Evolutionary conservation across 352 stramenopile genomes (phyloP).

Genomic region (Globisporangium echinulatum): DNA sequence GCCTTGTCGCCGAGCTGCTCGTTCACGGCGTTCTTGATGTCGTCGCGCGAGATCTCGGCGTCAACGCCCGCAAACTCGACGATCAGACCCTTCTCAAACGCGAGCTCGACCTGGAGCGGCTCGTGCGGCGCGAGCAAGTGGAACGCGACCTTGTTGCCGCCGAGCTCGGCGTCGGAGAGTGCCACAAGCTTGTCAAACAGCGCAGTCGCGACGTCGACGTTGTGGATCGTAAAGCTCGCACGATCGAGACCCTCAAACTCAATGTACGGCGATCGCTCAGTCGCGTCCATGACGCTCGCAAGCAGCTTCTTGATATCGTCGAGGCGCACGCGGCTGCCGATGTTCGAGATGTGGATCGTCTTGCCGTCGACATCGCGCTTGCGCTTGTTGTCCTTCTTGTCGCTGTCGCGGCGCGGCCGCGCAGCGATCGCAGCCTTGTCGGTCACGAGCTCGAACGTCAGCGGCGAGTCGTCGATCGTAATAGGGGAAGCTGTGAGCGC

Average conservation of each 20-base stretch:
- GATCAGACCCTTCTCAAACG: constrained; percentile 84
- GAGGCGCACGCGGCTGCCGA: constrained; percentile 58
- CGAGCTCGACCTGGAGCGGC: constrained; percentile 67
- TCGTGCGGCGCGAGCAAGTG: constrained; percentile 65
- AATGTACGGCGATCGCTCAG: constrained; percentile 58
- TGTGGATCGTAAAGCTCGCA: constrained; percentile 63
- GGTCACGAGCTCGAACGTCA: constrained; percentile 73
- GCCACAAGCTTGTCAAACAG: constrained; percentile 74
- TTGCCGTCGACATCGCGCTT: constrained; percentile 68
- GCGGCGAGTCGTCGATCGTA: constrained; percentile 51
- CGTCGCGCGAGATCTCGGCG: constrained; percentile 71
- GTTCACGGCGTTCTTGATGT: constrained; percentile 85
- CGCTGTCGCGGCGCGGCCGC: constrained; percentile 44
- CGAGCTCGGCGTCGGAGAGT: constrained; percentile 47
- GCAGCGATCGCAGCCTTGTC: constrained; percentile 65
- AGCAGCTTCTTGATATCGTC: constrained; percentile 85
- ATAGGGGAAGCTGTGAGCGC: constrained; percentile 32
- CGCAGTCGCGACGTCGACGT: constrained; percentile 29
- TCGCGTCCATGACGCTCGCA: constrained; percentile 37
- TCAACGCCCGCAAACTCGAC: constrained; percentile 77
- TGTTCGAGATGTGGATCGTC: constrained; percentile 78
- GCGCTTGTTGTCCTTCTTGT: constrained; percentile 66
- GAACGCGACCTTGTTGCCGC: constrained; percentile 73
- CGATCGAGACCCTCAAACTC: constrained; percentile 75
- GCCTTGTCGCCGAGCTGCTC: constrained; percentile 73